A percentile compares a stretch with the other conserved stretches of the same genome.
Conservation (phyloP, 2,329 filamentous ascomycete genomes). For the Fusarium sulawesiense region DNA sequence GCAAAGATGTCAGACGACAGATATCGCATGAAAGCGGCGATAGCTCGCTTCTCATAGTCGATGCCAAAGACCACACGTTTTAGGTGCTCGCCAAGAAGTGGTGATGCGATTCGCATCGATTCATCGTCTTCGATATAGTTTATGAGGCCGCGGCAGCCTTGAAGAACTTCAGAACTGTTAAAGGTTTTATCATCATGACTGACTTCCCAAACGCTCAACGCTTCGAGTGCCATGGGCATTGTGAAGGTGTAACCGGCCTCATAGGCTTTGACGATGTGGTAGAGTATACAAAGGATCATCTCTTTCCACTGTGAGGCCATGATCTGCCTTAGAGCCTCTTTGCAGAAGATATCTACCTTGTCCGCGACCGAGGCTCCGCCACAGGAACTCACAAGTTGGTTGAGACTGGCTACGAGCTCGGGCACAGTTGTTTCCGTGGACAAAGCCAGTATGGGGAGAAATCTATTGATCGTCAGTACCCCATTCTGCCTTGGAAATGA, state of each 20-base stretch:
- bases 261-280: neutral
- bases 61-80: neutral
- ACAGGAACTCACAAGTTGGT: neutral
- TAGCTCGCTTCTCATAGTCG: neutral
- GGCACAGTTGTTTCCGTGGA: neutral
- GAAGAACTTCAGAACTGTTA: neutral
- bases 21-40: neutral
- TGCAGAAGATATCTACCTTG: neutral
- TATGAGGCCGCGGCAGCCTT: neutral
- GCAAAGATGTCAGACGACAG: neutral
- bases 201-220: neutral
- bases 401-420: neutral
- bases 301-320: neutral
- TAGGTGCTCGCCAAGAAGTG: neutral
- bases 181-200: neutral
- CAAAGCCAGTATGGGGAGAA: constrained; percentile 4
- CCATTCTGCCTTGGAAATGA: accelerated
- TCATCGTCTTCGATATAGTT: neutral
- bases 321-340: neutral
- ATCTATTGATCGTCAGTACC: neutral
- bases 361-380: accelerated
- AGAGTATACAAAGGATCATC: neutral
- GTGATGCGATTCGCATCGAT: neutral
- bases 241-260: neutral
- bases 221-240: neutral